Base-by-base conservation (phyloP, 192 early-diverging fungal genomes). In the Umbelopsis isabellina region DNA sequence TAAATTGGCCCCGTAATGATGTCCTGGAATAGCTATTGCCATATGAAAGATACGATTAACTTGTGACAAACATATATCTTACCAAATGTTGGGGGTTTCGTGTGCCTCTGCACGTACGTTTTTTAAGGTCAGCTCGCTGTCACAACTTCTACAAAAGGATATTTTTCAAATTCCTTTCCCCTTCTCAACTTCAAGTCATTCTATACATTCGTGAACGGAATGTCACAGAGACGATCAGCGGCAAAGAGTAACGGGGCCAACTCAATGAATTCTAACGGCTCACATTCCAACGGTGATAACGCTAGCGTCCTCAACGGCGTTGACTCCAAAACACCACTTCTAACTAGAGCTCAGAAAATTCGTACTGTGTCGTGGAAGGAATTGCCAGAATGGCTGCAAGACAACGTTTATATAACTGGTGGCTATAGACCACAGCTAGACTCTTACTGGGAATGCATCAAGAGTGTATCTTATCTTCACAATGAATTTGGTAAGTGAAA, bases 381-480 rank as follows among this genome's bases (percentile, higher is more conserved):
- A 51, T 75, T 91, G 58, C 92, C 92, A 12, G 65, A 72, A n/a
- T 93, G 92, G 92, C 85, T 93, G 84, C 80, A 81, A n/a, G 94
- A 96, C 82, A 96, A 95, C 74, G 78, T 85, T 1, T 93, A 78
- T 66, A 95, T 98, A 71, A 82, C 79, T 18, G 80, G 79, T 22
- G 94, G 95, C 13, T 98, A 98, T 78, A 85, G 96, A 27, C 84
- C 86, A 22, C 88, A 91, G 35, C 85, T 85, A 9, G 81, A 91
- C 67, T 94, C 91, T 51, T 96, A 91, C 75, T 67, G 44, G 3
- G 87, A 80, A 66, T 98, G 95, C 78, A 68, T 92, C 37, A 79
- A 84, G 18, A 91, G 93, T 11, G 72, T 95, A 67, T 82, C 88
- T 21, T 96, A 92, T 79, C 53, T 95, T 21, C 95, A 98, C 80